Evolutionary conservation across 1,284 basidiomycete species (phyloP).

Genomic region (Waitea zeae): DNA sequence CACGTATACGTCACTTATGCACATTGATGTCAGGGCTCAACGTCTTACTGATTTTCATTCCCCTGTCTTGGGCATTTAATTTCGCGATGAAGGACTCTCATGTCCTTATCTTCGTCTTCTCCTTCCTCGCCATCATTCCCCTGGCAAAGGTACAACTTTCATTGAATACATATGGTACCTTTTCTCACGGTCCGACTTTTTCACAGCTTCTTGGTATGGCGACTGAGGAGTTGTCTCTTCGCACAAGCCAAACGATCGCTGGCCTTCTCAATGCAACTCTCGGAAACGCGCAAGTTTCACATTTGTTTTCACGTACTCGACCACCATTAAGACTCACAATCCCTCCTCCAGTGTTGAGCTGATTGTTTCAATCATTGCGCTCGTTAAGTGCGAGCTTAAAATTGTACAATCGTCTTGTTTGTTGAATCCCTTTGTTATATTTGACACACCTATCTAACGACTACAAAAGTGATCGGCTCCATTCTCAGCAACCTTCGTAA

Average conservation of each 20-base stretch:
- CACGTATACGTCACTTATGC: too few relatives aligned
- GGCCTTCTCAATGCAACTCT: conserved; percentile 79
- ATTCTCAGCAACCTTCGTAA: conserved; percentile 66
- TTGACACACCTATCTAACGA: conserved; percentile 1
- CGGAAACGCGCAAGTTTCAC: conserved; percentile 54
- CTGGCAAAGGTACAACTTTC: conserved; percentile 41
- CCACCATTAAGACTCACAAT: conserved; percentile 1
- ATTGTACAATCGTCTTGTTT: conserved; percentile 73
- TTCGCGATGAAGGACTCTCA: conserved; percentile 29
- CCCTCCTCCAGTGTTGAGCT: conserved; percentile 44
- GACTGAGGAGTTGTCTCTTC: conserved; percentile 74
- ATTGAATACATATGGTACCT: background rate
- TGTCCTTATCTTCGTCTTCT: conserved; percentile 56
- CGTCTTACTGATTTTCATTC: conserved; percentile 45
- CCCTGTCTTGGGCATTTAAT: conserved; percentile 61
- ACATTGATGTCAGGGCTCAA: conserved; percentile 35
- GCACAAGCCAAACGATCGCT: conserved; percentile 72
- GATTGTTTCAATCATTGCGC: conserved; percentile 70
- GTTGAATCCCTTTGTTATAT: conserved; percentile 13
- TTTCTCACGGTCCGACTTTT: background rate
- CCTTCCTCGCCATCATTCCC: conserved; percentile 58
- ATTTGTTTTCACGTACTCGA: background rate
- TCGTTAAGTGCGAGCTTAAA: conserved; percentile 62
- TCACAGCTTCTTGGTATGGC: conserved; percentile 68
- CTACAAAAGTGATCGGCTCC: conserved; percentile 51